phyloP scores from a whole-genome alignment of 495 filamentous ascomycete genomes.

The Xylaria flabelliformis region DNA sequence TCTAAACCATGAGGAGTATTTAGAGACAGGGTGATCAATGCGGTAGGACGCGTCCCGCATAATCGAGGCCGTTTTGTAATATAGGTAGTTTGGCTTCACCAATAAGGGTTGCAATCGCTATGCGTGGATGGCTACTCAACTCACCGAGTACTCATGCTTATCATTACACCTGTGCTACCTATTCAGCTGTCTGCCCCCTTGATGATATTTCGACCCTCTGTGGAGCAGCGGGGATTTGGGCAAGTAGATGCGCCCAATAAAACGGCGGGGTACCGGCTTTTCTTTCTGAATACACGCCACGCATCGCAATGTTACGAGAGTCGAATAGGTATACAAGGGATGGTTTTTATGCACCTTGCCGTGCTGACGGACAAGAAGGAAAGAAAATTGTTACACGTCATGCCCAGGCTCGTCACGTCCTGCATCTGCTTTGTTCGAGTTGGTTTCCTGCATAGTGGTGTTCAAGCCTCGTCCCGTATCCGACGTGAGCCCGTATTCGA shows the following conservation, averaged over 20 bases:
- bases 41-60: neutral
- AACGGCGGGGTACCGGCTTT: neutral
- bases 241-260: conserved; percentile 7
- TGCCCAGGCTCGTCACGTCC: neutral
- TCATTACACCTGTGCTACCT: neutral
- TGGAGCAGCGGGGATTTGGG: neutral
- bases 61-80: neutral
- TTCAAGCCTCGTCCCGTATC: neutral
- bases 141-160: neutral
- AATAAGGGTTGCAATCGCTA: neutral
- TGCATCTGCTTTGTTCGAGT: neutral
- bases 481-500: neutral
- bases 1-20: neutral
- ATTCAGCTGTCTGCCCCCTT: neutral
- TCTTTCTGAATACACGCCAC: neutral
- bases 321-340: neutral
- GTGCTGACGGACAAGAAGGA: neutral
- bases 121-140: neutral
- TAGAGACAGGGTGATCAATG: neutral
- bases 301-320: neutral
- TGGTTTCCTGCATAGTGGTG: neutral
- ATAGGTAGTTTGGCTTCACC: neutral
- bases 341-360: neutral
- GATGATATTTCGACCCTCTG: neutral
- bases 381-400: neutral